Percentiles rank a stretch among this genome's conserved stretches.
These are phyloP conservation scores for Microcyclospora pomicola DNA, from an alignment of 2,329 filamentous ascomycete genomes.

Conservation along the genomic window DNA sequence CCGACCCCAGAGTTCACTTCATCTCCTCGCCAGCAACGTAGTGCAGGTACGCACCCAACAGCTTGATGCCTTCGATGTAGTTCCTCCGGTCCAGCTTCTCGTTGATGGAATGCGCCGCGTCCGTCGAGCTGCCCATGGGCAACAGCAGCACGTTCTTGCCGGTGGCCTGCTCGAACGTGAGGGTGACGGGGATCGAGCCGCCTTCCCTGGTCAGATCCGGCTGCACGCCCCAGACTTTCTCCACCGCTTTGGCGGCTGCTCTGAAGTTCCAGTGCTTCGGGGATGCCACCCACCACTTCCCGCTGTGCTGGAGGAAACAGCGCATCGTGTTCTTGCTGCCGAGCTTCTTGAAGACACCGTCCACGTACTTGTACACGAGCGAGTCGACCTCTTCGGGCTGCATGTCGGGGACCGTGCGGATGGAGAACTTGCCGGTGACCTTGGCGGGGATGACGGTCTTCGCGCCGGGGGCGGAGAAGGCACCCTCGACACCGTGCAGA, in stretches of 20 bases:
- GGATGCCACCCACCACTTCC: conserved; percentile 97
- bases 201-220: conserved; percentile 95
- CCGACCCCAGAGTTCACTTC: neutral
- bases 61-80: conserved; percentile 96
- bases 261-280: conserved; percentile 99
- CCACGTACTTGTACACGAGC: conserved; percentile 69
- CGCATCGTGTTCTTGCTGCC: conserved; percentile 84
- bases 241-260: conserved; percentile 86
- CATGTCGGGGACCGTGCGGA: conserved; percentile 96
- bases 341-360: conserved; percentile 73
- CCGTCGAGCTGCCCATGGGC: conserved; percentile 94
- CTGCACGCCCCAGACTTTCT: conserved; percentile 84
- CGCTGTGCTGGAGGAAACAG: conserved; percentile 70
- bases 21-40: conserved; percentile 83
- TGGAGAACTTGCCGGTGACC: conserved; percentile 96
- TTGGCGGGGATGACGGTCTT: conserved; percentile 99
- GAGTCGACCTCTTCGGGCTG: conserved; percentile 79
- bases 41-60: conserved; percentile 87
- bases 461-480: conserved; percentile 80
- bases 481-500: conserved; percentile 87
- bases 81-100: conserved; percentile 96
- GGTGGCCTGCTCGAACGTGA: conserved; percentile 94
- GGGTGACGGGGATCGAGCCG: conserved; percentile 89
- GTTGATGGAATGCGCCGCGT: conserved; percentile 93
- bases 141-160: conserved; percentile 93